These are phyloP conservation scores for Penicillium tannophilum DNA, from an alignment of 495 filamentous ascomycete species.

Conservation along the genomic window DNA sequence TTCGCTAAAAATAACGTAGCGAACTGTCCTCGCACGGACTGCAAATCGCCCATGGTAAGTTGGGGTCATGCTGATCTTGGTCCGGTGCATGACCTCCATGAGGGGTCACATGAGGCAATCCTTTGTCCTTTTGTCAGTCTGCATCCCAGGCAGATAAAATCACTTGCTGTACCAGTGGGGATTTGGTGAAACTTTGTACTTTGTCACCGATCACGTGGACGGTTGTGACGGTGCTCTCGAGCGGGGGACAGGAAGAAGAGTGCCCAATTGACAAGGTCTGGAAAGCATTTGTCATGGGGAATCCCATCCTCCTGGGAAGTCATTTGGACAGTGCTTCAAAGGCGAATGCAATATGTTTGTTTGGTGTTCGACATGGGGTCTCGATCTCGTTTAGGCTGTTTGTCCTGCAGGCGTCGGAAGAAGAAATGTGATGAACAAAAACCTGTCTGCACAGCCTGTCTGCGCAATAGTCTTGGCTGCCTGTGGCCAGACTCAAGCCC, in stretches of 20 bases:
- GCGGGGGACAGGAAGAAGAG: background rate
- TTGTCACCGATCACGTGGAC: constrained; percentile 12
- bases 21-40: background rate
- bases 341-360: background rate
- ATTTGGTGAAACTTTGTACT: background rate
- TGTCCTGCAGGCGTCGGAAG: constrained; percentile 23
- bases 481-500: constrained; percentile 18
- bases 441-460: constrained; percentile 23
- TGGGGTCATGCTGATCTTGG: background rate
- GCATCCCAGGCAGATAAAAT: background rate
- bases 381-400: constrained; percentile 21
- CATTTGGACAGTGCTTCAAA: background rate
- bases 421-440: constrained; percentile 27
- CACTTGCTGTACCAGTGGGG: background rate
- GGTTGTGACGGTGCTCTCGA: background rate
- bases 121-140: background rate
- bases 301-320: background rate
- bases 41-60: background rate
- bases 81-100: background rate
- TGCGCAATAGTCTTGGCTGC: constrained; percentile 23
- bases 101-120: constrained; percentile 1
- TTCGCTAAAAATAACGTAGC: background rate
- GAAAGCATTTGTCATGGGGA: background rate
- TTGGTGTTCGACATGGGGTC: constrained; percentile 15
- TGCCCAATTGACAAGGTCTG: background rate